Conservation (phyloP, 2,329 filamentous ascomycete genomes). For the Hypoxylon sp. region DNA sequence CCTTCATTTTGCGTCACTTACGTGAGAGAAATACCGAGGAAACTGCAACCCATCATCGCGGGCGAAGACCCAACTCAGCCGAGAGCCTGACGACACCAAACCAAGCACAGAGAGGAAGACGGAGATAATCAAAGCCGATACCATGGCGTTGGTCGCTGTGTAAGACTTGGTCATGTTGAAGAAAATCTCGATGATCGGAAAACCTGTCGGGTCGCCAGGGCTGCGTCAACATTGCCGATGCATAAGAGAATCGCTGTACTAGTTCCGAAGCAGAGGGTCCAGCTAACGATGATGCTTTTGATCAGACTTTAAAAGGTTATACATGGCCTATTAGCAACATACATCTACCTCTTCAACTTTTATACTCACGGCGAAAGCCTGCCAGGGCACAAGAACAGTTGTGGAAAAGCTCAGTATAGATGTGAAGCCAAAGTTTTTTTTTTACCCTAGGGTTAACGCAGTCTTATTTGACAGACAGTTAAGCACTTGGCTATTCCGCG, state of each 20-base stretch:
- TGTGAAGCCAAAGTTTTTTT: conserved; percentile 38
- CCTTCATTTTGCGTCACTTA: conserved; percentile 9
- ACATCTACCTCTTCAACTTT: neutral
- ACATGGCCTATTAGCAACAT: neutral
- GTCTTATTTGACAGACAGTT: neutral
- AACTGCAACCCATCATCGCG: conserved; percentile 36
- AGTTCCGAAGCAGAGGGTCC: conserved; percentile 67
- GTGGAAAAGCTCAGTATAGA: conserved; percentile 35
- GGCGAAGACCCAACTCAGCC: conserved; percentile 68
- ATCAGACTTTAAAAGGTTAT: conserved; percentile 22
- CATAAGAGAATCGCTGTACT: conserved; percentile 68
- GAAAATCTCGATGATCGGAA: conserved; percentile 64
- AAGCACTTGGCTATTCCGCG: neutral
- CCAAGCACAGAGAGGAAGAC: conserved; percentile 64
- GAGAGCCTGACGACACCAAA: conserved; percentile 69
- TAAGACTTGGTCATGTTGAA: conserved; percentile 64
- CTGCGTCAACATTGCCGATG: conserved; percentile 63
- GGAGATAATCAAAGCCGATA: conserved; percentile 63
- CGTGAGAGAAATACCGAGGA: conserved; percentile 29
- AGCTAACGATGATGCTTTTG: conserved; percentile 63
- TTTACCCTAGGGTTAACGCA: conserved; percentile 10
- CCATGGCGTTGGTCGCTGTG: conserved; percentile 65
- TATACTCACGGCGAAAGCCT: conserved; percentile 30
- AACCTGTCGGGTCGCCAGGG: conserved; percentile 55
- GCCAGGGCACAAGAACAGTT: conserved; percentile 33